Evolutionary conservation across 768 basidiomycete genomes (phyloP).

Genomic region (Zangia roseola): DNA sequence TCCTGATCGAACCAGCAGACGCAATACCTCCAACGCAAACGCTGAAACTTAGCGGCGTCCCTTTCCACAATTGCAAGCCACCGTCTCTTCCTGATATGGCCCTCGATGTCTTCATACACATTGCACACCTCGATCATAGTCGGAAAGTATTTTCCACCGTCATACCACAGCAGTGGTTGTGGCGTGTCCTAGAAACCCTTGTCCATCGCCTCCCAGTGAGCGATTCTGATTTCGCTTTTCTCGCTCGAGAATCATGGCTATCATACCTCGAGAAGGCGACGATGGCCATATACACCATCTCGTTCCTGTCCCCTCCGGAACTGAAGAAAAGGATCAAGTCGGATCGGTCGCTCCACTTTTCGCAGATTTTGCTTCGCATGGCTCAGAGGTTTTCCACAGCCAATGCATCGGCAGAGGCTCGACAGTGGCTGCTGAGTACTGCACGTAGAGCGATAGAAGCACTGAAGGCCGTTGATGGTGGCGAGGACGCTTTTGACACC

Average conservation of each 20-base stretch:
- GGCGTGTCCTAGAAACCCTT: constrained; percentile 64
- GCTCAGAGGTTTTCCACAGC: constrained; percentile 58
- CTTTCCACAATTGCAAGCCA: constrained; percentile 47
- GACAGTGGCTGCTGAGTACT: constrained; percentile 51
- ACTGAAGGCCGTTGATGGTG: constrained; percentile 77
- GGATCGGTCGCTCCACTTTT: constrained; percentile 65
- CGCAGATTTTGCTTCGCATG: constrained; percentile 67
- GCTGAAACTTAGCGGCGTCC: constrained; percentile 51
- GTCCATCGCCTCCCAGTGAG: constrained; percentile 82
- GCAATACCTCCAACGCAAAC: constrained; percentile 59
- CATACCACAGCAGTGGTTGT: constrained; percentile 57
- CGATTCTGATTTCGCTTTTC: constrained; percentile 69
- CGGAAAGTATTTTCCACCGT: constrained; percentile 66
- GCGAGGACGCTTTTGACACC: constrained; percentile 70
- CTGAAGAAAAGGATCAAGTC: constrained; percentile 70
- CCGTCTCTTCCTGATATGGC: constrained; percentile 68
- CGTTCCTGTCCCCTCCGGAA: constrained; percentile 76
- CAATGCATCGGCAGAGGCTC: constrained; percentile 48
- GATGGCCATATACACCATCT: constrained; percentile 83
- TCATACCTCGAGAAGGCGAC: constrained; percentile 76
- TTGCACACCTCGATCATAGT: constrained; percentile 76
- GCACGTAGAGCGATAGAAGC: constrained; percentile 72
- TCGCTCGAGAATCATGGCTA: constrained; percentile 66
- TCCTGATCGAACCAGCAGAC: constrained; percentile 69
- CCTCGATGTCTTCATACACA: constrained; percentile 80